These are phyloP conservation scores for Halophytophthora batemanensis DNA, from an alignment of 352 stramenopile species.

Conservation along the genomic window DNA sequence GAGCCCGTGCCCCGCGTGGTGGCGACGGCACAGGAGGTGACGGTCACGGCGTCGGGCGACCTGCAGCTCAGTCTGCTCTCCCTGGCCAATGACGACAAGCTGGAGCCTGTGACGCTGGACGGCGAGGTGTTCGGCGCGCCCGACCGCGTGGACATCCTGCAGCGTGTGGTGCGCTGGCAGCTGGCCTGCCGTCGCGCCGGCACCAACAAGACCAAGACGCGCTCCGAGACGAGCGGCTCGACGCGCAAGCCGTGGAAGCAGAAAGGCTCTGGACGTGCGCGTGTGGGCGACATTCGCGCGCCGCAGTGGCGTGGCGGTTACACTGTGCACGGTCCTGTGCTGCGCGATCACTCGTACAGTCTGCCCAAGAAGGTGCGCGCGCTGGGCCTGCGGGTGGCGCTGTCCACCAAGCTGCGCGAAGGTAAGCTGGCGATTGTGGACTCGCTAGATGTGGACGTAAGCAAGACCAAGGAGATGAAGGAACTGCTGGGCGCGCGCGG, in stretches of 20 bases:
- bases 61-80: conserved; percentile 67
- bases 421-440: conserved; percentile 83
- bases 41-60: conserved; percentile 50
- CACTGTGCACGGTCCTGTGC: conserved; percentile 77
- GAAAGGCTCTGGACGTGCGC: conserved; percentile 81
- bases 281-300: conserved; percentile 85
- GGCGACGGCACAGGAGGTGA: conserved; percentile 51
- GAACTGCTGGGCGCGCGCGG: conserved; percentile 66
- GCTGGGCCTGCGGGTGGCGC: conserved; percentile 80
- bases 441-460: conserved; percentile 69
- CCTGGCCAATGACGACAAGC: conserved; percentile 38
- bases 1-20: conserved; percentile 64
- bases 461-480: conserved; percentile 89
- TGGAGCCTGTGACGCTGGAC: conserved; percentile 59
- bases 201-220: conserved; percentile 89
- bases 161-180: conserved; percentile 88
- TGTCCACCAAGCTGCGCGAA: conserved; percentile 86
- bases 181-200: conserved; percentile 76
- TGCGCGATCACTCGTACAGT: conserved; percentile 86
- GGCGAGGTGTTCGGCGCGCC: conserved; percentile 73
- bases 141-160: conserved; percentile 80
- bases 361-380: conserved; percentile 87
- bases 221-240: conserved; percentile 83
- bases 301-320: conserved; percentile 86
- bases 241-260: conserved; percentile 88